phyloP scores from a whole-genome alignment of 331 rosid species.

The Pyracantha coccinea region DNA sequence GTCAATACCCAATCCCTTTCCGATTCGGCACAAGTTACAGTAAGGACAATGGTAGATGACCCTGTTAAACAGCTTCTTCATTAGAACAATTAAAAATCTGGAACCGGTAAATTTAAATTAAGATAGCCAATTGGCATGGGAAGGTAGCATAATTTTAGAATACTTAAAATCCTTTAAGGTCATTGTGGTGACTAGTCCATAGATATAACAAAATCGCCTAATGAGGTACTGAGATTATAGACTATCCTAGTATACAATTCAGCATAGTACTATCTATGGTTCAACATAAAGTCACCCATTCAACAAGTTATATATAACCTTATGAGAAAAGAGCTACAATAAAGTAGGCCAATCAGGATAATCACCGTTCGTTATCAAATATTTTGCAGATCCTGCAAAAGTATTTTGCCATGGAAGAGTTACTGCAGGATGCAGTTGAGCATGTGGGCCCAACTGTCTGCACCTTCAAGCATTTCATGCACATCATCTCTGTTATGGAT shows the following conservation, averaged over 20 bases:
- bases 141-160: not conserved
- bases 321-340: not conserved
- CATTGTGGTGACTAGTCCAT: not conserved
- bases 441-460: constrained; percentile 71
- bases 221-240: not conserved
- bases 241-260: not conserved
- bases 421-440: constrained; percentile 56
- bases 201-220: not conserved
- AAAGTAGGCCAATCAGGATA: constrained; percentile 7
- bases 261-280: not conserved
- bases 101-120: not conserved
- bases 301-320: not conserved
- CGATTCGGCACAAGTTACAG: constrained; percentile 90
- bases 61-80: constrained; percentile 40
- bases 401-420: constrained; percentile 78
- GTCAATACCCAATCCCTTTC: constrained; percentile 91
- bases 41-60: constrained; percentile 92
- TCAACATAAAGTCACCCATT: not conserved
- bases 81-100: constrained; percentile 19
- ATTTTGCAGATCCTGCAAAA: constrained; percentile 81
- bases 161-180: not conserved
- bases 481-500: constrained; percentile 81
- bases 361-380: constrained; percentile 49
- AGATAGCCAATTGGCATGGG: not conserved
- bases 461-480: constrained; percentile 82